phyloP scores from a whole-genome alignment of 495 filamentous ascomycete species.

The Aspergillus cavernicola region DNA sequence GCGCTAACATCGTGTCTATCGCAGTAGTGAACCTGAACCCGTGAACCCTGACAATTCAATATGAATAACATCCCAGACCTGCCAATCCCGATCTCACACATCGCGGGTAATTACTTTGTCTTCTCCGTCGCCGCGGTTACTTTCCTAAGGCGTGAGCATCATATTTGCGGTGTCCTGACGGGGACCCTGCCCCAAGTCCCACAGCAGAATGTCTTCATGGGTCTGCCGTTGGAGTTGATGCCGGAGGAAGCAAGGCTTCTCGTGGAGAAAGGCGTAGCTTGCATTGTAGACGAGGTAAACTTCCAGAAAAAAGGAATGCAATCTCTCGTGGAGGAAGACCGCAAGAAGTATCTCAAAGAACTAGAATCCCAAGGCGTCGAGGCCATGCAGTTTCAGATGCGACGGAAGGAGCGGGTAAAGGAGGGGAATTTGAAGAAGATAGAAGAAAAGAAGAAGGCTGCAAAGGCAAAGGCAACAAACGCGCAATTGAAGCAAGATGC shows the following conservation, averaged over 20 bases:
- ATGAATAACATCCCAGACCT: conserved; percentile 41
- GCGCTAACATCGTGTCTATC: conserved; percentile 16
- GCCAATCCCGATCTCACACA: conserved; percentile 77
- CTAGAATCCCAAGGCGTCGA: conserved; percentile 46
- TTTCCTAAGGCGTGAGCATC: conserved; percentile 72
- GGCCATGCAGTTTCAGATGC: conserved; percentile 34
- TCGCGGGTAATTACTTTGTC: conserved; percentile 78
- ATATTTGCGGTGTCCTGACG: conserved; percentile 83
- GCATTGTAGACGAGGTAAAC: conserved; percentile 70
- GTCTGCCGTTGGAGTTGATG: conserved; percentile 83
- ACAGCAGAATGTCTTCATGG: conserved; percentile 91
- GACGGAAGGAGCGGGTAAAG: conserved; percentile 39
- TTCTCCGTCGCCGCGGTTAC: conserved; percentile 82
- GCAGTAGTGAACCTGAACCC: conserved; percentile 9
- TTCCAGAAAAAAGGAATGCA: conserved; percentile 61
- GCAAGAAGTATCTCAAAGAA: conserved; percentile 42
- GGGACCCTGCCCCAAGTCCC: conserved; percentile 87
- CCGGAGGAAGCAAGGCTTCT: conserved; percentile 84
- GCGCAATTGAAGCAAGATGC: conserved; percentile 12
- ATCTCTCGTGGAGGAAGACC: conserved; percentile 52
- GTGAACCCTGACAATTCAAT: conserved; percentile 12
- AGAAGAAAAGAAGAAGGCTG: conserved; percentile 37
- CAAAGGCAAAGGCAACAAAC: conserved; percentile 31
- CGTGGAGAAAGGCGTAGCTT: conserved; percentile 73
- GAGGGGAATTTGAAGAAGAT: conserved; percentile 40